Base-by-base conservation (phyloP, 768 basidiomycete genomes). In the Pulveroboletus sp. region DNA sequence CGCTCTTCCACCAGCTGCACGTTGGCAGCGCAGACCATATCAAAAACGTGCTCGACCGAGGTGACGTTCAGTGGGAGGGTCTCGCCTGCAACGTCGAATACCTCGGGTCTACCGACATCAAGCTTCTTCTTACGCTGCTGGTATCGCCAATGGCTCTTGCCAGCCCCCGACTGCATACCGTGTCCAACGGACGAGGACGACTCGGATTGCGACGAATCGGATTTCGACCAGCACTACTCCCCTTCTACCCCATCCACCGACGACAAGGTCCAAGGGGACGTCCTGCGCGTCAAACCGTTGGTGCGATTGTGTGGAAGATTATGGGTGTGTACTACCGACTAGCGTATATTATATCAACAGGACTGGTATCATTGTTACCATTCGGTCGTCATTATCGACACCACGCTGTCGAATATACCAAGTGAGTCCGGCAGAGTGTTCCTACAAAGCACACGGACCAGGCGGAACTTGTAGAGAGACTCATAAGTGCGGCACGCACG, bases 51-150 rank as follows among this genome's bases (percentile, higher is more conserved):
- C 78, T 95, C 11, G 77, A 80, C 53, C 69, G 73, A 17, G 82
- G 84, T 17, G 66, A 74, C 45, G 76, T 91, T 39, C 79, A 80
- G 41, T 94, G 91, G 92, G 87, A 93, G 58, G 89, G 89, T 27
- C 73, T 94, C 53, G 89, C 89, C 17, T 82, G 86, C 52, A 95
- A 93, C 65, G 90, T 86, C 63, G 91, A 94, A 63, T 94, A 90
- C 62, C 83, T 95, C 43, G 85, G 82, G 54, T 75, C 81, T 46
- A 71, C 81, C 15, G 83, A 87, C 39, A 81, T 93, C 67, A 92
- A 89, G 64, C 68, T 83, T 21, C 14, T 87, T 87, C 61, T 73
- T 93, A 42, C 82, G 84, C 0, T 75, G 73, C 49, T 93, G 87
- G 85, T 90, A 86, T 67, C 72, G 77, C 46, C 72, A 74, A 26